These are phyloP conservation scores for Aspergillus panamensis DNA, from an alignment of 495 filamentous ascomycete species.

Conservation along the genomic window DNA sequence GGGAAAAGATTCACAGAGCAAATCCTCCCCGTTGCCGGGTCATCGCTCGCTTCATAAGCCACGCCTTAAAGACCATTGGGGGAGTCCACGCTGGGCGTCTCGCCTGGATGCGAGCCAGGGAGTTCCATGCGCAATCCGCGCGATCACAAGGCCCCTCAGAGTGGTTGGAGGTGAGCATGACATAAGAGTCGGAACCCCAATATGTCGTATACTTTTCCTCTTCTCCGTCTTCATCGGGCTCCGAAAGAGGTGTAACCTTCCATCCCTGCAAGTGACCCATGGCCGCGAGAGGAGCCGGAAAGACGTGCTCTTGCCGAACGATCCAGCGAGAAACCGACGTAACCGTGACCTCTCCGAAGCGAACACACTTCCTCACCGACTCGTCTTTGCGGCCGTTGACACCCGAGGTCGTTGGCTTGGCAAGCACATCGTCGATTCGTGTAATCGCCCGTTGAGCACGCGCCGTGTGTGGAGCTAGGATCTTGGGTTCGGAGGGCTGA, in stretches of 20 bases:
- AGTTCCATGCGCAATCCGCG: slow-evolving; percentile 18
- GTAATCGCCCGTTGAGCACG: slow-evolving; percentile 9
- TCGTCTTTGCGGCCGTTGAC: slow-evolving; percentile 3
- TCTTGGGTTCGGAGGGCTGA: slow-evolving; percentile 3
- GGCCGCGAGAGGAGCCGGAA: slow-evolving; percentile 14
- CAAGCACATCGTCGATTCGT: slow-evolving; percentile 10
- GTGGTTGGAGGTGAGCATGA: slow-evolving; percentile 12
- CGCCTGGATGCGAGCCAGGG: slow-evolving; percentile 13
- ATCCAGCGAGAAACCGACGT: slow-evolving; percentile 25
- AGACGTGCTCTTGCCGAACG: slow-evolving; percentile 19
- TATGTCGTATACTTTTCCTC: slow-evolving; percentile 23
- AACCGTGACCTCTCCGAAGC: slow-evolving; percentile 23
- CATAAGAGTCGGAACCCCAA: slow-evolving; percentile 23
- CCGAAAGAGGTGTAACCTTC: slow-evolving; percentile 19
- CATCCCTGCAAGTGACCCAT: slow-evolving; percentile 25
- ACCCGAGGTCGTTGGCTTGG: slow-evolving; percentile 7
- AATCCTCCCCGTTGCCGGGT: slow-evolving; percentile 10
- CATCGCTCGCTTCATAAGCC: slow-evolving; percentile 8
- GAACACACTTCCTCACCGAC: slow-evolving; percentile 22
- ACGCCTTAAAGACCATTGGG: slow-evolving; percentile 13
- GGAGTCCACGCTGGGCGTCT: slow-evolving; percentile 13
- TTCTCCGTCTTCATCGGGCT: slow-evolving; percentile 26
- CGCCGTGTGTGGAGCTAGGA: slow-evolving; percentile 4
- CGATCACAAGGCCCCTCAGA: slow-evolving; percentile 12
- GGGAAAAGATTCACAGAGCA: slow-evolving; percentile 12